Base-by-base conservation (phyloP, 2,329 filamentous ascomycete species). In the Teratosphaeria epicoccoides region DNA sequence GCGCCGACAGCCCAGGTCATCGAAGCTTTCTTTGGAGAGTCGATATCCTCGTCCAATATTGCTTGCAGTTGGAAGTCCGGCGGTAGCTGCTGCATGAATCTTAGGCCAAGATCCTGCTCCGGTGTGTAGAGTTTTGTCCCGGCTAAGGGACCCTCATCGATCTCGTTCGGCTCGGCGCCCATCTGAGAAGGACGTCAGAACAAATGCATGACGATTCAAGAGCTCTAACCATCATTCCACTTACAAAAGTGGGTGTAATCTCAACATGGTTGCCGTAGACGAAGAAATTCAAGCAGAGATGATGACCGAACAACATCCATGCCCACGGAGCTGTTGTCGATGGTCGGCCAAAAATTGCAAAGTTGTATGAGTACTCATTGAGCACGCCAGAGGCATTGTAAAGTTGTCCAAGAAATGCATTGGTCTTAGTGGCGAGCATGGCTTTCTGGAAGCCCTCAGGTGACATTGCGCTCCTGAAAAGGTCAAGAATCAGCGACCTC, bases 291-390 rank as follows among this genome's bases (percentile, higher is more conserved):
- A 90, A 74, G 58, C 84, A 88, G 2, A 91, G 73, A 59, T 91
- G 87, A 65, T 91, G 87, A 6, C 87, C 87, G 68, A 88, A 91
- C 61, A 88, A 81, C 0, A 80, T 79, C 68, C 80, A 86, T 0
- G 85, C 85, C 85, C 85, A 89, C 0, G 84, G 81, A 2, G 68
- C 58, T 0, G 71, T 71, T 0, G 70, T 63, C 0, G 80, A 82
- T 0, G 83, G 83, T 9, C 68, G 67, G 10, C 84, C 84, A 62
- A 88, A 88, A 1, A 88, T 70, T 29, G 81, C 78, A 53, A 61
- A 62, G 68, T 88, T 88, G 74, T 89, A 89, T 1, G 82, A 86
- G 69, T 78, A 80, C 64, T 87, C 79, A 69, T 88, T 88, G 77
- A 86, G 81, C 49, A 89, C 77, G 5, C 70, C 66, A 0, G 79